phyloP scores from a whole-genome alignment of 805 yeast species.

The Metschnikowia picachoensis region DNA sequence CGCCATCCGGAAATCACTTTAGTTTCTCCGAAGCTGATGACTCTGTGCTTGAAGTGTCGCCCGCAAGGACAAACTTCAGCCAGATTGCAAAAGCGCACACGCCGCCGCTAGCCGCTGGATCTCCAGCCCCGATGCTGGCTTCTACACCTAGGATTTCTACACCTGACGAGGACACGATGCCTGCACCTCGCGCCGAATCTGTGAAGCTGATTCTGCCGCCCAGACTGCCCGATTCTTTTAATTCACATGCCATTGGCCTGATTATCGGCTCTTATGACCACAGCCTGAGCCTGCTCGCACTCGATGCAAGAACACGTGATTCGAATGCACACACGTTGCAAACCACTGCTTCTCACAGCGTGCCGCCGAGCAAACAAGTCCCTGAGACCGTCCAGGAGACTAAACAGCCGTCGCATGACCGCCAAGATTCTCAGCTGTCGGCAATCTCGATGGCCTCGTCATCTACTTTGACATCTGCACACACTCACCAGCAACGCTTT shows the following conservation, averaged over 20 bases:
- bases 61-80: constrained; percentile 5
- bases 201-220: constrained; percentile 18
- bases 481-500: constrained; percentile 34
- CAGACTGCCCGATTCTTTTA: constrained; percentile 19
- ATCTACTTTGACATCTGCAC: constrained; percentile 28
- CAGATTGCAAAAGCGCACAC: not conserved
- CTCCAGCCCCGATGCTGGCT: not conserved
- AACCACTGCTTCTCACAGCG: constrained; percentile 7
- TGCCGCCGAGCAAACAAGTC: not conserved
- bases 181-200: no score
- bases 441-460: constrained; percentile 30
- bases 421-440: constrained; percentile 37
- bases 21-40: constrained; percentile 27
- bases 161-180: no score
- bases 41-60: constrained; percentile 21
- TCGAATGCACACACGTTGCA: not conserved
- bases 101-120: not conserved
- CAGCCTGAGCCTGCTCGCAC: constrained; percentile 23
- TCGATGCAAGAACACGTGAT: constrained; percentile 1
- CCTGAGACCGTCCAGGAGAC: not conserved
- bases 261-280: constrained; percentile 29
- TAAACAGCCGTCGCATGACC: constrained; percentile 16
- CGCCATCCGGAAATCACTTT: constrained; percentile 9
- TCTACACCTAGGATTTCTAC: no score
- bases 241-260: constrained; percentile 27